A percentile compares a stretch with the other conserved stretches of the same genome.
Conservation (phyloP, 2,329 filamentous ascomycete species). For the Xylariaceae sp. region DNA sequence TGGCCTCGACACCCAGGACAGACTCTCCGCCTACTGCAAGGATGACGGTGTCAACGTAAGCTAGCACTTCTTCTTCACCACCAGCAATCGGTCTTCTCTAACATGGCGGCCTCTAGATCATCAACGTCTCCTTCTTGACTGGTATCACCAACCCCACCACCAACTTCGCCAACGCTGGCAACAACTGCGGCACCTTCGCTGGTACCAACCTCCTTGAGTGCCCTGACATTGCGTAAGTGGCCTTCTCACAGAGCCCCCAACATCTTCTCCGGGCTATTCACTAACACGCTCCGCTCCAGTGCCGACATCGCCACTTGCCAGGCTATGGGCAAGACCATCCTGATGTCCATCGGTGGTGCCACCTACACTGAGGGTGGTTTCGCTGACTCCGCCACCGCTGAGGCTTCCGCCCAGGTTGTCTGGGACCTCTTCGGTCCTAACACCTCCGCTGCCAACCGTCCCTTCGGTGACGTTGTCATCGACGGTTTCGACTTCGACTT, state of each 20-base stretch:
- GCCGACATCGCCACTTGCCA: constrained; percentile 58
- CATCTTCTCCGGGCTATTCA: too few relatives aligned
- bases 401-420: constrained; percentile 53
- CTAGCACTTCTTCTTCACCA: neutral
- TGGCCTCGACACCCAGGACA: constrained; percentile 46
- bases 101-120: constrained; percentile 33
- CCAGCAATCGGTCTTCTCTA: constrained; percentile 1
- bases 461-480: constrained; percentile 60
- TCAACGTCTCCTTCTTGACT: constrained; percentile 59
- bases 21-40: constrained; percentile 53
- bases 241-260: too few relatives aligned
- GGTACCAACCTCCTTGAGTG: constrained; percentile 57
- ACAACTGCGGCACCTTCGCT: constrained; percentile 54
- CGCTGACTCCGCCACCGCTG: constrained; percentile 45
- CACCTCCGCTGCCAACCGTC: constrained; percentile 47
- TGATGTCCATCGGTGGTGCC: constrained; percentile 66
- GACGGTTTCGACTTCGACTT: constrained; percentile 78
- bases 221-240: constrained; percentile 48
- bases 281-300: neutral
- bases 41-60: constrained; percentile 45
- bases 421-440: constrained; percentile 67
- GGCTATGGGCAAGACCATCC: constrained; percentile 60
- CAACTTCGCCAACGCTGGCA: constrained; percentile 61
- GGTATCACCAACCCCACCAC: constrained; percentile 49
- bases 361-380: constrained; percentile 67